Evolutionary conservation across 1,139 yeast genomes (phyloP), one percentile per base, ranked within the genome.

Genomic region (Suhomyces bolitotheri): DNA sequence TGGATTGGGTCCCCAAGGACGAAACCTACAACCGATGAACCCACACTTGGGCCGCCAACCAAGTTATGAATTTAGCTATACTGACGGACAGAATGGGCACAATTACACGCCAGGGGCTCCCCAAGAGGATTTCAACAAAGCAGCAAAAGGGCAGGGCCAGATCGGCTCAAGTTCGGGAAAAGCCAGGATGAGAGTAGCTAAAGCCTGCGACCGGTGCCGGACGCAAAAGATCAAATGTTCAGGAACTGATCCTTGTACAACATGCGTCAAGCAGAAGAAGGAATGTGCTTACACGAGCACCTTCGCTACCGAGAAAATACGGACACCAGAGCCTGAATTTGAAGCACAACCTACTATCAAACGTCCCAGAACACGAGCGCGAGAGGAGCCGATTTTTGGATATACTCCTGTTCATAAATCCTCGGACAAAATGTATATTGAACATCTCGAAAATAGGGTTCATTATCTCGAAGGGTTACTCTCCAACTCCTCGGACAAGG

Each of bases 221-320:
- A 60, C 65, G 22, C 80, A 78, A 40, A 80, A 80, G 54, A 77
- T 77, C 42, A 80, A 80, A 50, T 80, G 86, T 51, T 72, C 78
- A 30, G 85, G 85, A 3, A 61, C 68, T 15, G 54, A 53, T 31
- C 85, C 86, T 2, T 74, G 86, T 45, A 47, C 51, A 7, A 65
- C 76, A 7, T 80, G 86, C 52, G 45, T 54, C 8, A 67, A 65
- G 51, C 73, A 68, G 40, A 61, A 58, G 25, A 60, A 61, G 30
- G 68, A 62, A 16, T 79, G 84, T 49, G 50, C 56, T 2, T 66
- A 63, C 33, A 32, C 45, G 11, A 38, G 47, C 14, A 42, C 36
- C 11, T 46, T 32, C 27, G 34, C 36, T 2, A 24, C 22, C 15
- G 41, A 38, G 10, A 34, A 29, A 19, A 31, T 25, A 5, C 5